Conservation (phyloP, 139 green algal species). For the Chlorella sorokiniana region DNA sequence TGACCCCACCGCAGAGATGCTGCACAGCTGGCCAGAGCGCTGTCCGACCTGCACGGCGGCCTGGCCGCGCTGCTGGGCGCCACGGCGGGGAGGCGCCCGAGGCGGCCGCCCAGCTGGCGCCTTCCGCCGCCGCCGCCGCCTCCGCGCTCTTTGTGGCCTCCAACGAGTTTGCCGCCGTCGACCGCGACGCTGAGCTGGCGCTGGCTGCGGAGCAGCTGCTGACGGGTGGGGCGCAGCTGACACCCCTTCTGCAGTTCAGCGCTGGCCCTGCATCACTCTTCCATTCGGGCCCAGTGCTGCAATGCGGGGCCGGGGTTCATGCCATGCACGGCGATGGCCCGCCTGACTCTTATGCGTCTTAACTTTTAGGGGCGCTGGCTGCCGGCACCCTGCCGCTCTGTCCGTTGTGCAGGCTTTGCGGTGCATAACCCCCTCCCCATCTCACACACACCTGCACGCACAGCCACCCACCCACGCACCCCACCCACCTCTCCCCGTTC, state of each 20-base stretch:
- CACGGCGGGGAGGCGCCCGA: neutral
- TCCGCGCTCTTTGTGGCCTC: conserved; percentile 42
- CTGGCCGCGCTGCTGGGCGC: conserved; percentile 41
- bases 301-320: too few relatives aligned
- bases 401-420: too few relatives aligned
- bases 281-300: too few relatives aligned
- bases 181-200: conserved; percentile 32
- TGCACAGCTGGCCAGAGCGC: conserved; percentile 16
- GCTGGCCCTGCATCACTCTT: too few relatives aligned
- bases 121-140: conserved; percentile 23
- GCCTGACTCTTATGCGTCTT: too few relatives aligned
- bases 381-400: neutral
- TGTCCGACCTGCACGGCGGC: conserved; percentile 22
- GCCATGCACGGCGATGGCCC: too few relatives aligned
- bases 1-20: neutral
- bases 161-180: conserved; percentile 47
- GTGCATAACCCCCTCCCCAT: too few relatives aligned
- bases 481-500: neutral
- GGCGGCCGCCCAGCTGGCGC: neutral
- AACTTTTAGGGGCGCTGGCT: neutral
- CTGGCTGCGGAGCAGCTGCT: conserved; percentile 37
- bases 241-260: too few relatives aligned
- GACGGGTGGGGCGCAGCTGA: neutral
- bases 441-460: too few relatives aligned
- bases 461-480: too few relatives aligned